These are phyloP conservation scores for Calonectria naviculata DNA, from an alignment of 2,329 filamentous ascomycete species.

Conservation along the genomic window DNA sequence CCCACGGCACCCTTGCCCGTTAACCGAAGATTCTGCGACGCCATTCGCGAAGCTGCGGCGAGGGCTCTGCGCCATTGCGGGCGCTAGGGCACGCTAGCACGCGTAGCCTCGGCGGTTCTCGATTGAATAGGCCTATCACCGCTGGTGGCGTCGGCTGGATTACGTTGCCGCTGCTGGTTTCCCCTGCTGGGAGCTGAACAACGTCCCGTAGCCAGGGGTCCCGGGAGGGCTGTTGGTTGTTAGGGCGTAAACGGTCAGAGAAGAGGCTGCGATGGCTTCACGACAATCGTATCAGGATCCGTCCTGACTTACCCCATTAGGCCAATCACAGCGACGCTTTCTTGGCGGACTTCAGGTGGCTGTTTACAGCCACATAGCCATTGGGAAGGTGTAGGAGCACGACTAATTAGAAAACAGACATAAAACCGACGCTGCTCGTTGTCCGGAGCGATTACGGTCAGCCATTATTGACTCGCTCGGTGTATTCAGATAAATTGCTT, in stretches of 20 bases:
- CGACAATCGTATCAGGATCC: background rate
- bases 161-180: background rate
- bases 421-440: background rate
- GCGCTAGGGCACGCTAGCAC: conserved; percentile 6
- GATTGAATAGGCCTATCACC: background rate
- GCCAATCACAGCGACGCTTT: background rate
- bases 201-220: background rate
- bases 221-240: background rate
- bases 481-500: background rate
- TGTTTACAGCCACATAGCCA: background rate
- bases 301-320: background rate
- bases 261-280: background rate
- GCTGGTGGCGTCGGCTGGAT: background rate
- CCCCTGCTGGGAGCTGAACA: background rate
- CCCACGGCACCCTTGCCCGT: background rate
- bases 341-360: background rate
- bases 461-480: background rate
- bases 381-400: background rate
- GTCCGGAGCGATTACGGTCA: background rate
- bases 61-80: background rate
- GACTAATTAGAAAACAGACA: background rate
- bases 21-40: conserved; percentile 9
- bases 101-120: conserved; percentile 12
- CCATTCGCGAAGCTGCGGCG: background rate
- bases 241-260: background rate